Base-by-base conservation (phyloP, 73 alveolate genomes). In the Symbiodinium natans region DNA sequence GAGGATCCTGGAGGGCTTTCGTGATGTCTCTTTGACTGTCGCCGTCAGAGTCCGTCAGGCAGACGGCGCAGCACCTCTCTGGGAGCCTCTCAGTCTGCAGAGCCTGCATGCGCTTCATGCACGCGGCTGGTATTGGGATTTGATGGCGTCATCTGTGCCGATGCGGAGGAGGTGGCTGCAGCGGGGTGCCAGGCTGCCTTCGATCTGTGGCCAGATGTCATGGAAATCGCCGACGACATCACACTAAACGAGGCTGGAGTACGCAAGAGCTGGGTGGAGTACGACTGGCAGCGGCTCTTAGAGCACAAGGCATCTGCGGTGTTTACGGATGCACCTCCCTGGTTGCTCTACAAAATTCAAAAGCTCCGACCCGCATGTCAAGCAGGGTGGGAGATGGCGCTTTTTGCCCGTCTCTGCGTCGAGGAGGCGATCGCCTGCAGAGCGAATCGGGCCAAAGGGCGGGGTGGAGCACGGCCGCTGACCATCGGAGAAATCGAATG, bases 401-500 rank as follows among this genome's bases (percentile, higher is more conserved):
- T 89, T 5, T 89, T 89, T 31, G 95, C 95, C 15, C 68, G 95
- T 42, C 95, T 89, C 42, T 89, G 95, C 29, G 95, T 89, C 31
- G 95, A 89, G 46, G 95, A 89, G 82, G 95, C 95, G 25, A 38
- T 89, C 40, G 95, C 95, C 31, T 89, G 95, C 75, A 56, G 95
- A 4, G 95, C 95, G 86, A 89, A 89, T 73, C 74, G 86, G 34
- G 86, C 95, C n/a, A 89, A 89, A 68, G 95, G 95, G 29, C 42
- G 71, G 31, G 86, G 71, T n/a, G 94, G 94, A 4, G 86, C 95
- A 29, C 82, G 95, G 82, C 95, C 95, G 34, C 95, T 89, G 38
- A 89, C 95, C 33, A 83, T 89, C 46, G 95, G 95, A 73, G 95
- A 89, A n/a, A 89, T 89, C 43, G 95, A 89, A 41, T 89, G 86